Conservation (phyloP, 2,329 filamentous ascomycete species). For the Plectosphaerella plurivora region DNA sequence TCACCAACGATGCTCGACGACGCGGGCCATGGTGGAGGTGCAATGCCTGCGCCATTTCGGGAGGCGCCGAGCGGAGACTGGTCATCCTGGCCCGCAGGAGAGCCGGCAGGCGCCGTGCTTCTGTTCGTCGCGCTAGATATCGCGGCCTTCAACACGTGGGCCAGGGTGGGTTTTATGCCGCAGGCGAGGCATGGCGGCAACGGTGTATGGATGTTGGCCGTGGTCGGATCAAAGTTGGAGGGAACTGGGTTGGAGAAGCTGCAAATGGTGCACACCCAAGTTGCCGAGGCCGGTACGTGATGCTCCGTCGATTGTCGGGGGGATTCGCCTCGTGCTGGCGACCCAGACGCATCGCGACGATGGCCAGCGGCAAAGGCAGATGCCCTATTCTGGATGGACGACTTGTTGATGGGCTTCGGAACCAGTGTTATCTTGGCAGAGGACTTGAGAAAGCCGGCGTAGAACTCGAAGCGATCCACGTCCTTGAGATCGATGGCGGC, state of each 20-base stretch:
- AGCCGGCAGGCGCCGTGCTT: slow-evolving; percentile 17
- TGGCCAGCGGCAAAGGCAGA: slow-evolving; percentile 40
- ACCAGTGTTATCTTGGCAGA: slow-evolving; percentile 89
- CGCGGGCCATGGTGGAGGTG: slow-evolving; percentile 9
- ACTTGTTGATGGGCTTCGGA: slow-evolving; percentile 71
- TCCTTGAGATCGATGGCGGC: slow-evolving; percentile 84
- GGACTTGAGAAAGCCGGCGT: slow-evolving; percentile 90
- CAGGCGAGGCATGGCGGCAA: slow-evolving; percentile 87
- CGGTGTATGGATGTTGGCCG: slow-evolving; percentile 73
- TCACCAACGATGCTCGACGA: slow-evolving; percentile 8
- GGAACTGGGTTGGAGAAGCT: slow-evolving; percentile 91
- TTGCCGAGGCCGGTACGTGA: slow-evolving; percentile 56
- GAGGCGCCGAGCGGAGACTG: no score
- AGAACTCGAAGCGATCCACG: slow-evolving; percentile 86
- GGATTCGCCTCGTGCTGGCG: slow-evolving; percentile 39
- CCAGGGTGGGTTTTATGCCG: slow-evolving; percentile 84
- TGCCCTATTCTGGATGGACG: slow-evolving; percentile 52
- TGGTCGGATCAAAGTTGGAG: slow-evolving; percentile 84
- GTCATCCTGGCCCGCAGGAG: neutral
- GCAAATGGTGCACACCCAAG: slow-evolving; percentile 95
- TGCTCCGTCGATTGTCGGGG: slow-evolving; percentile 40
- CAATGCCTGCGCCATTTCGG: no score
- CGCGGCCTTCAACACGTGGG: slow-evolving; percentile 79
- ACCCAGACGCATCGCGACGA: slow-evolving; percentile 41
- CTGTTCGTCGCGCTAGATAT: slow-evolving; percentile 69